Conservation (phyloP, 179 eudicot species). For the Carnegiea gigantea region DNA sequence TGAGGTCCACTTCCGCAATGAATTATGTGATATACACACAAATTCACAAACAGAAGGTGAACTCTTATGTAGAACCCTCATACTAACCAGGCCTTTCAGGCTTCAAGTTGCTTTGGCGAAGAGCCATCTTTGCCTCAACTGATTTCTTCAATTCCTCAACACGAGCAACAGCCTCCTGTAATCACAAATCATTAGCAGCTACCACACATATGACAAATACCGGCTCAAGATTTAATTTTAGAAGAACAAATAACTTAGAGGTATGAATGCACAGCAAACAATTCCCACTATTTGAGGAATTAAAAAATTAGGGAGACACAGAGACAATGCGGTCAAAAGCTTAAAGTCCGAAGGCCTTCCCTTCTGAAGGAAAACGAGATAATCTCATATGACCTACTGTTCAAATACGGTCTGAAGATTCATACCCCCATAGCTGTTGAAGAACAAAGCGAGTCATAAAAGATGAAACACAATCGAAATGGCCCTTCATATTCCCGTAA, state of each 20-base stretch:
- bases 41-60: neutral
- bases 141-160: constrained; percentile 87
- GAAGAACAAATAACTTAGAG: neutral
- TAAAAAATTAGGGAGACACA: neutral
- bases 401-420: neutral
- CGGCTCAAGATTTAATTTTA: neutral
- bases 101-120: constrained; percentile 80
- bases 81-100: constrained; percentile 92
- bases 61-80: neutral
- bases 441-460: neutral
- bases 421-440: neutral
- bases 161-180: constrained; percentile 81
- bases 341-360: neutral
- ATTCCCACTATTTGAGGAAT: neutral
- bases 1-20: neutral
- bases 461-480: neutral
- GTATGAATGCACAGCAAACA: neutral
- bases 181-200: constrained; percentile 11
- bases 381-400: neutral
- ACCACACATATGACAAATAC: neutral
- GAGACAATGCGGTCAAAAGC: neutral
- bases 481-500: neutral
- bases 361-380: neutral
- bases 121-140: constrained; percentile 71
- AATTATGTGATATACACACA: neutral